These are phyloP conservation scores for Grammothele lineata DNA, from an alignment of 768 basidiomycete species.

Conservation along the genomic window DNA sequence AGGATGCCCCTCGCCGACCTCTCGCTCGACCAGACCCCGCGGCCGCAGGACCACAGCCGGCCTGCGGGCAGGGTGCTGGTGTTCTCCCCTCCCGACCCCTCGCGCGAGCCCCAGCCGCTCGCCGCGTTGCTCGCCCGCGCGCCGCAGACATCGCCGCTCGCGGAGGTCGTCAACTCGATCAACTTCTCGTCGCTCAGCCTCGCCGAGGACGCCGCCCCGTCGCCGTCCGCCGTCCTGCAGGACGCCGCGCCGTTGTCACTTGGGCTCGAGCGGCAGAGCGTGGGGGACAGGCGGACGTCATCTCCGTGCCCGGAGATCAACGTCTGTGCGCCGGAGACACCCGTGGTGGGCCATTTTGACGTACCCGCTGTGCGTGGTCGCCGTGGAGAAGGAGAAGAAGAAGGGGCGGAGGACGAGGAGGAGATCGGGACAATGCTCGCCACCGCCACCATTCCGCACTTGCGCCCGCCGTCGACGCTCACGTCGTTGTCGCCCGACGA, in stretches of 20 bases:
- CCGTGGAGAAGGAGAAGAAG: background rate
- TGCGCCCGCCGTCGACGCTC: conserved; percentile 3
- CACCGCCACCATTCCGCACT: background rate
- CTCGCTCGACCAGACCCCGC: conserved; percentile 14
- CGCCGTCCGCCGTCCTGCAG: too few species aligned
- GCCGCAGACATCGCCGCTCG: conserved; percentile 23
- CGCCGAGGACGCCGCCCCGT: conserved; percentile 1
- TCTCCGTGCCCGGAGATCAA: conserved; percentile 18
- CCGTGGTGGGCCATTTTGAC: conserved; percentile 1
- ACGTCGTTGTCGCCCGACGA: conserved; percentile 16
- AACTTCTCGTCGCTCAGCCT: conserved; percentile 15
- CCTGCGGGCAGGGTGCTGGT: conserved; percentile 4
- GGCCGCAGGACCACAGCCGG: conserved; percentile 5
- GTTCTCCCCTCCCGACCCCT: background rate
- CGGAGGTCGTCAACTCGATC: conserved; percentile 28
- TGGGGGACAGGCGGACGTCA: background rate
- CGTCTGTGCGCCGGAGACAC: conserved; percentile 15
- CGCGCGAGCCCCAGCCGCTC: background rate
- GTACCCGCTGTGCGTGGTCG: background rate
- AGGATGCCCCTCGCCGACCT: conserved; percentile 21
- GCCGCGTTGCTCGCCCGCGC: conserved; percentile 4
- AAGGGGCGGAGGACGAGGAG: background rate
- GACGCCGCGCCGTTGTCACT: too few species aligned
- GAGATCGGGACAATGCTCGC: background rate
- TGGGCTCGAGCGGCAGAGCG: too few species aligned